A percentile compares a stretch with the other conserved stretches of the same genome.
phyloP scores from a whole-genome alignment of 2,329 filamentous ascomycete genomes.

The Fusarium irregulare region DNA sequence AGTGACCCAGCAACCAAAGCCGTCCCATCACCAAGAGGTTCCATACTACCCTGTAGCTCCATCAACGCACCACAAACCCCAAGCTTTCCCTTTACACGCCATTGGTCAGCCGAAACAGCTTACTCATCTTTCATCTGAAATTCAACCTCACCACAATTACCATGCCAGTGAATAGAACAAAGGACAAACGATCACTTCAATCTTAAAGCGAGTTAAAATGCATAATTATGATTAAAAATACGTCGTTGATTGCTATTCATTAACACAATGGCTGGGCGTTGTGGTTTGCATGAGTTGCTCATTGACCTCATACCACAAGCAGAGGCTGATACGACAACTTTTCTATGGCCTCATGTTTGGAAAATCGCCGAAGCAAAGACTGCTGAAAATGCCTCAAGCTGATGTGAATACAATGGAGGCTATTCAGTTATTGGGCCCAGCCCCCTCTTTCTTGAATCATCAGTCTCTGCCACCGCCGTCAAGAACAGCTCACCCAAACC shows the following conservation, averaged over 20 bases:
- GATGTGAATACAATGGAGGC: background rate
- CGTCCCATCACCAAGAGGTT: background rate
- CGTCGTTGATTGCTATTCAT: background rate
- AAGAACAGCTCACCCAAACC: background rate
- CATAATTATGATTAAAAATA: too few species aligned
- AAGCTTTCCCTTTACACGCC: conserved; percentile 21
- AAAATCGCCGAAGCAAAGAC: background rate
- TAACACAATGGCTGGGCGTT: background rate
- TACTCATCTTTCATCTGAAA: conserved; percentile 3
- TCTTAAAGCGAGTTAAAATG: background rate
- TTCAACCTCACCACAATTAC: background rate
- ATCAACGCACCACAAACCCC: background rate
- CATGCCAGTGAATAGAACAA: background rate
- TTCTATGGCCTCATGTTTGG: background rate
- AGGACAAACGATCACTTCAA: background rate
- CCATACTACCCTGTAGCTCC: background rate
- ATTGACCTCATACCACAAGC: too few species aligned
- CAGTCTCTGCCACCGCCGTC: background rate
- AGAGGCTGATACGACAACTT: background rate
- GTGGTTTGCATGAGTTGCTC: background rate
- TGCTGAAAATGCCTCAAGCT: background rate
- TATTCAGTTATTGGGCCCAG: background rate
- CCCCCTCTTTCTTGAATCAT: background rate
- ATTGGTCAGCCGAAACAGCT: conserved; percentile 17
- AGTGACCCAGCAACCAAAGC: background rate